Base-by-base conservation (phyloP, 148 eudicot species). In the Silene latifolia region DNA sequence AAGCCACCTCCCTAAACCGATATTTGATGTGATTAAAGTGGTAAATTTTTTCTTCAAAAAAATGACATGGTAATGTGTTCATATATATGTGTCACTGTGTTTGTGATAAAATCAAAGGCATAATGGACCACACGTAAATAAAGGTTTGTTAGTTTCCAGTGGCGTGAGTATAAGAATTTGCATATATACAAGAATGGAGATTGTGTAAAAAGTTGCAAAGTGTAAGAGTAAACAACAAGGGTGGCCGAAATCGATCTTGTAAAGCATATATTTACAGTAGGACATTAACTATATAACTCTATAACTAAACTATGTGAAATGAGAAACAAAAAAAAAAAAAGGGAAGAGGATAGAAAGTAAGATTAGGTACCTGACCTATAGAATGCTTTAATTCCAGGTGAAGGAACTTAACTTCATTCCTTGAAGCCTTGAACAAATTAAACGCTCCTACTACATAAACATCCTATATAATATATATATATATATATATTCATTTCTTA, bases 371-470 rank as follows among this genome's bases (percentile, higher is more conserved):
- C 3, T 48, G 8, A 14, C 56, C 9, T 13, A 51, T 51, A 13
- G 12, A 51, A 80, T 80, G 62, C 83, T 80, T 80, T 80, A 76
- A 80, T 80, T 80, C 58, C 18, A 58, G 73, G 71, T 76, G 21
- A 80, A 80, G 83, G 20, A 80, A 80, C 78, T 32, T 17, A 7
- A 7, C 63, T 5, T 57, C 64, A 24, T 17, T 14, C 20, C 32
- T 39, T 53, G 24, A n/a, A 57, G 8, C 12, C 29, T 35, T 53
- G 24, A n/a, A 57, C 63, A 17, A 25, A 70, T 46, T 27, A 18
- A 10, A 5, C n/a, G 67, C 27, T 69, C 74, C 79, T 48, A 10
- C 14, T 48, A 10, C 3, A 48, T 48, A 48, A 48, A 48, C 14
- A 48, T 48, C 54, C 69, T 65, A 11, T 47, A 47, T 24, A 19